Evolutionary conservation across 2,329 filamentous ascomycete species (phyloP).

Genomic region (Microsporum canis): DNA sequence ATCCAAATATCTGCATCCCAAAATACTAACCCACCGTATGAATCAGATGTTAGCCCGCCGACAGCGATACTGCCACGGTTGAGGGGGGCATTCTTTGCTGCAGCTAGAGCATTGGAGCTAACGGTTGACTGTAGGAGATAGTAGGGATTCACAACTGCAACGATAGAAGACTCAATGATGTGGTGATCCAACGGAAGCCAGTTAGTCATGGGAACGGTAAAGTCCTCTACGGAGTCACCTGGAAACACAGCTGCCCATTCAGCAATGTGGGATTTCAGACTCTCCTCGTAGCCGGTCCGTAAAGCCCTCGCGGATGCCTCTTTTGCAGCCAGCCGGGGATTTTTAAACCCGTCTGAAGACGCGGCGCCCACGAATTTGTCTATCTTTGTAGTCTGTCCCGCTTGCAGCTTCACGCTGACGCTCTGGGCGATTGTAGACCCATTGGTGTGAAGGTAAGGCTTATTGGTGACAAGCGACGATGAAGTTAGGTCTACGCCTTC

Average conservation of each 20-base stretch:
- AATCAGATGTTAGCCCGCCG: constrained; percentile 56
- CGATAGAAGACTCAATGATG: constrained; percentile 44
- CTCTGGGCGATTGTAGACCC: constrained; percentile 55
- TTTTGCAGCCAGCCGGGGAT: constrained; percentile 46
- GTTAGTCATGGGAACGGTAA: constrained; percentile 45
- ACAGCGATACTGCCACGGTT: constrained; percentile 55
- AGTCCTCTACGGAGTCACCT: constrained; percentile 52
- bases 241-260: constrained; percentile 55
- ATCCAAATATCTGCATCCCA: constrained; percentile 60
- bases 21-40: constrained; percentile 55
- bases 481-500: constrained; percentile 33
- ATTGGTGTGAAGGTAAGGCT: constrained; percentile 44
- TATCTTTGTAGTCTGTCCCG: constrained; percentile 44
- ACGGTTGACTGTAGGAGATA: constrained; percentile 41
- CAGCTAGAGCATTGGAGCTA: constrained; percentile 42
- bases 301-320: constrained; percentile 43
- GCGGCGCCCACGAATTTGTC: constrained; percentile 59
- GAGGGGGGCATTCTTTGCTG: constrained; percentile 40
- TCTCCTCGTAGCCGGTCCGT: constrained; percentile 43
- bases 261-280: constrained; percentile 45
- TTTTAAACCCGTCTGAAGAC: constrained; percentile 54
- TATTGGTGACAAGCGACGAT: constrained; percentile 34
- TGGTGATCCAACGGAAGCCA: constrained; percentile 46
- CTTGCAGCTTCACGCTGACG: constrained; percentile 42
- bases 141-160: constrained; percentile 38